A percentile compares a stretch with the other conserved stretches of the same genome.
phyloP scores from a whole-genome alignment of 1,139 yeast species.

The Suzukiozyma palmioleophila region DNA sequence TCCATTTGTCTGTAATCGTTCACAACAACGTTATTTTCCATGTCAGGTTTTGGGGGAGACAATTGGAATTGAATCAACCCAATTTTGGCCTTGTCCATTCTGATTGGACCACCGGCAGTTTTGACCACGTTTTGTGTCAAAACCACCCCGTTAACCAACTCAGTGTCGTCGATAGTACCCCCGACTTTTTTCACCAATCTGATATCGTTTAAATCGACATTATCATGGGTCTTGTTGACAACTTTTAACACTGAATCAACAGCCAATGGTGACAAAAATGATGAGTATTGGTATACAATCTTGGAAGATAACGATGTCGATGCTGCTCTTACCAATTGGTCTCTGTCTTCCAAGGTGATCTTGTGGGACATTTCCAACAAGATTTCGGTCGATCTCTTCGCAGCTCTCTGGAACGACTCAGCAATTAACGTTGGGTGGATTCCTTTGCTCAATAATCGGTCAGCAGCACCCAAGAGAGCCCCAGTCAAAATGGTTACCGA shows the following conservation, averaged over 20 bases:
- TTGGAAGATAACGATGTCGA: constrained; percentile 90
- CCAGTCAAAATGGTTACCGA: constrained; percentile 96
- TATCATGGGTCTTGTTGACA: constrained; percentile 44
- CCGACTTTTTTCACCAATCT: constrained; percentile 91
- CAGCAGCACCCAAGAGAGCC: constrained; percentile 91
- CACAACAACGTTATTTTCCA: constrained; percentile 96
- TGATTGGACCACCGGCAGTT: constrained; percentile 92
- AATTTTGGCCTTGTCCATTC: constrained; percentile 89
- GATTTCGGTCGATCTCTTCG: constrained; percentile 79
- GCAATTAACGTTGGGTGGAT: constrained; percentile 95
- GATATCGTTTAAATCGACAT: constrained; percentile 85
- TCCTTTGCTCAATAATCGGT: constrained; percentile 79
- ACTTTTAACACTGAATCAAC: constrained; percentile 91
- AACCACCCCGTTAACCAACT: constrained; percentile 88
- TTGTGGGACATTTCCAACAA: constrained; percentile 79
- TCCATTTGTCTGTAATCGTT: constrained; percentile 99
- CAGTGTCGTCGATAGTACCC: constrained; percentile 96
- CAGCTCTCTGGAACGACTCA: constrained; percentile 93
- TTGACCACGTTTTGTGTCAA: constrained; percentile 87
- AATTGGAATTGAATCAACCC: constrained; percentile 93
- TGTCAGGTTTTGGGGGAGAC: constrained; percentile 98
- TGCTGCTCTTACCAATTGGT: constrained; percentile 85
- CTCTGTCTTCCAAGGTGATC: constrained; percentile 71
- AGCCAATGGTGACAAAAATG: constrained; percentile 83
- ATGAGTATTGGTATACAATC: constrained; percentile 89